Evolutionary conservation across 441 rosid genomes (phyloP).

Genomic region (Adansonia rubrostipa): DNA sequence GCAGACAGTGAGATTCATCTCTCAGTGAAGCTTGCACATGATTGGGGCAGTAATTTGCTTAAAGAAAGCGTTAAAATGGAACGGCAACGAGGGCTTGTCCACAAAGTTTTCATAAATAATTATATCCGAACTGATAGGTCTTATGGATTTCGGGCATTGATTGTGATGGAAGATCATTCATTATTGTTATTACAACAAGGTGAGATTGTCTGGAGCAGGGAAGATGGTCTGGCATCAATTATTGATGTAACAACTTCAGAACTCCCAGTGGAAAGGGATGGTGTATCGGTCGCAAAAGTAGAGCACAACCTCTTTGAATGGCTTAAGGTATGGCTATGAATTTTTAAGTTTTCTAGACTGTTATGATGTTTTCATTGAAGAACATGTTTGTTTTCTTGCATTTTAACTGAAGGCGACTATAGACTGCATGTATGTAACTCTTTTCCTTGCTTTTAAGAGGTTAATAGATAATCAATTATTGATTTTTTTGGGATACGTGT

Average conservation of each 20-base stretch:
- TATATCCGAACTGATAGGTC: constrained; percentile 88
- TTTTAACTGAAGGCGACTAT: constrained; percentile 7
- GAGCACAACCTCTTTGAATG: constrained; percentile 93
- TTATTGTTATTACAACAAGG: constrained; percentile 92
- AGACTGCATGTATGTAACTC: not conserved
- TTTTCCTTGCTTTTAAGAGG: not conserved
- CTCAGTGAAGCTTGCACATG: constrained; percentile 65
- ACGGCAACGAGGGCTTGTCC: constrained; percentile 76
- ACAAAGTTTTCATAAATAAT: constrained; percentile 89
- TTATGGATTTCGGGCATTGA: constrained; percentile 92
- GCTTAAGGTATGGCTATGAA: constrained; percentile 71
- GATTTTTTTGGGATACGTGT: not conserved
- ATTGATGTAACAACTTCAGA: constrained; percentile 83
- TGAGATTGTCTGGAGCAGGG: constrained; percentile 93
- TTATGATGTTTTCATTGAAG: not conserved
- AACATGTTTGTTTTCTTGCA: not conserved
- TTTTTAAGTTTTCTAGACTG: constrained; percentile 1
- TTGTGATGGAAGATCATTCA: constrained; percentile 99
- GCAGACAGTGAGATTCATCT: constrained; percentile 65
- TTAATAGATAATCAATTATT: constrained; percentile 3
- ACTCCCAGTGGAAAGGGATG: constrained; percentile 86
- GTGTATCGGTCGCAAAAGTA: constrained; percentile 94
- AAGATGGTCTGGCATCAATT: constrained; percentile 94
- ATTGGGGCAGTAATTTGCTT: constrained; percentile 73
- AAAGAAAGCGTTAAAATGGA: constrained; percentile 77